Percentiles rank a stretch among this genome's conserved stretches.
Conservation (phyloP, 208 protist species). For the Leishmania mexicana region DNA sequence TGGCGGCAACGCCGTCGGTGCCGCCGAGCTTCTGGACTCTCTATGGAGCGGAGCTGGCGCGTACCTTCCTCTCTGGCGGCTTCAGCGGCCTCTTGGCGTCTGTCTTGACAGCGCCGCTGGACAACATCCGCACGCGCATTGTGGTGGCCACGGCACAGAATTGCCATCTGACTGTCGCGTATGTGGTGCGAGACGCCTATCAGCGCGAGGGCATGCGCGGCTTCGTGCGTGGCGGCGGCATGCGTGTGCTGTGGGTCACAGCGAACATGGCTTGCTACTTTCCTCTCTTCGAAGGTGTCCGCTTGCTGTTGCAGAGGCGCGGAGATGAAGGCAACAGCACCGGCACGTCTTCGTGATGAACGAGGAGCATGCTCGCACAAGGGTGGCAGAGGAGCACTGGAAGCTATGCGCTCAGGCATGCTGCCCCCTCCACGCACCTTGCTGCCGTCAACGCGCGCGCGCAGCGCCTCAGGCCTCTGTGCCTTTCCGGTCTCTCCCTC, state of each 20-base stretch:
- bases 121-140: constrained; percentile 75
- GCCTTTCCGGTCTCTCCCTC: neutral
- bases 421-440: neutral
- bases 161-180: constrained; percentile 32
- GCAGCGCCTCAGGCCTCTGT: neutral
- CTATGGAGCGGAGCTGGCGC: constrained; percentile 45
- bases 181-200: constrained; percentile 49
- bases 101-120: constrained; percentile 70
- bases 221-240: constrained; percentile 67
- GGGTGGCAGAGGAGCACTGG: neutral
- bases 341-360: neutral
- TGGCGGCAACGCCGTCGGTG: neutral
- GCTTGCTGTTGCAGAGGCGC: constrained; percentile 22
- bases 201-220: constrained; percentile 46
- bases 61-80: constrained; percentile 73
- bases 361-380: neutral
- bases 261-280: constrained; percentile 85
- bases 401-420: neutral
- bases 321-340: neutral
- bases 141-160: constrained; percentile 52
- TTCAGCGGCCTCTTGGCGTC: constrained; percentile 74
- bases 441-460: neutral
- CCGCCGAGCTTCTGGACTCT: constrained; percentile 12
- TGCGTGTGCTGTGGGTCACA: constrained; percentile 82
- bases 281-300: constrained; percentile 65